These are phyloP conservation scores for Allantophomopsis cytisporea DNA, from an alignment of 2,329 filamentous ascomycete genomes.

Conservation along the genomic window DNA sequence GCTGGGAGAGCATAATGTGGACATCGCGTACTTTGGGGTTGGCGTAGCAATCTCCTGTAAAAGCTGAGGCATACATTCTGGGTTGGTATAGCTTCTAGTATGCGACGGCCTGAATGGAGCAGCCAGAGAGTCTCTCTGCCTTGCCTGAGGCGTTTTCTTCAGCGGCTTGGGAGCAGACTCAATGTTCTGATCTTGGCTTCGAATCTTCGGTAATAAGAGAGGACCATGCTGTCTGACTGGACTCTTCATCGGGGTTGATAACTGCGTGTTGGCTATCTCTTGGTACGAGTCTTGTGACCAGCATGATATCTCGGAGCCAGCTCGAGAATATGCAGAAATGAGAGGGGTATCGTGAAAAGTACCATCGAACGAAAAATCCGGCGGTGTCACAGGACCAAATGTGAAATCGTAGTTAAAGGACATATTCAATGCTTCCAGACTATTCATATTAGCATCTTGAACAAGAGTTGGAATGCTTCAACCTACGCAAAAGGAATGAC, in stretches of 20 bases:
- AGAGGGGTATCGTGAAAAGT: constrained; percentile 40
- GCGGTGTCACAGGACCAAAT: constrained; percentile 35
- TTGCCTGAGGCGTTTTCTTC: constrained; percentile 26
- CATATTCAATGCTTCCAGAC: constrained; percentile 40
- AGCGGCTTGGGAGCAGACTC: constrained; percentile 46
- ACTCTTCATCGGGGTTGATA: constrained; percentile 57
- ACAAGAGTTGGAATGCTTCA: no score
- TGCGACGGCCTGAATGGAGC: constrained; percentile 31
- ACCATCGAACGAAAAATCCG: constrained; percentile 40
- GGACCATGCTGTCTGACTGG: constrained; percentile 70
- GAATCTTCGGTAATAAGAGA: constrained; percentile 72
- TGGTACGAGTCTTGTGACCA: constrained; percentile 57
- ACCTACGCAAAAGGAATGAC: not conserved
- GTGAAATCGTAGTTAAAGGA: constrained; percentile 46
- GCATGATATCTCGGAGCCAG: constrained; percentile 22
- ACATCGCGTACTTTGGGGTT: constrained; percentile 14
- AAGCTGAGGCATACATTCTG: constrained; percentile 33
- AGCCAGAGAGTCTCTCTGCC: constrained; percentile 9
- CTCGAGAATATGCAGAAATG: constrained; percentile 23
- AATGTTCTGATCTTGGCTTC: constrained; percentile 69
- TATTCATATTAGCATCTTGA: constrained; percentile 13
- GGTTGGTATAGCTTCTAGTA: constrained; percentile 45
- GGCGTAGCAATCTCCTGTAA: constrained; percentile 9
- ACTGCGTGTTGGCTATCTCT: constrained; percentile 53
- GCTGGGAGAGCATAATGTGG: constrained; percentile 17